Evolutionary conservation across 352 stramenopile genomes (phyloP).

Genomic region (Phytopythium kandeliae): DNA sequence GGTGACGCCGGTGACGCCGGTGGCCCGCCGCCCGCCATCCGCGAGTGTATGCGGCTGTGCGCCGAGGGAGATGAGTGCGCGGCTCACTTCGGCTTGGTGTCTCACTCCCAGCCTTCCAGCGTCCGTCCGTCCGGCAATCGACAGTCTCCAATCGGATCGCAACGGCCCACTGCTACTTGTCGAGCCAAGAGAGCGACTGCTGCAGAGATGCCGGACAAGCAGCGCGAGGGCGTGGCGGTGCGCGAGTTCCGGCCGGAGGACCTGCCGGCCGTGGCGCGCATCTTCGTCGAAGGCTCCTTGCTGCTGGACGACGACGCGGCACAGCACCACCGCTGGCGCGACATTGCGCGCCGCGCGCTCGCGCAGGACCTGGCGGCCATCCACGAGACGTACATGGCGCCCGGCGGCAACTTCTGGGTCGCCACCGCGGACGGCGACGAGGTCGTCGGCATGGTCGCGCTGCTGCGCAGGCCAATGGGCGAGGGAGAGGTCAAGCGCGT

Average conservation of each 20-base stretch:
- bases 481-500: conserved; percentile 12
- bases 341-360: conserved; percentile 1
- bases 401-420: conserved; percentile 19
- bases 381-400: conserved; percentile 7
- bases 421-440: neutral
- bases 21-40: too few relatives aligned
- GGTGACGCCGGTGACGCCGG: neutral
- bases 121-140: too few relatives aligned
- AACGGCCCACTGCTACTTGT: too few relatives aligned
- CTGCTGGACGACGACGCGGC: conserved; percentile 8
- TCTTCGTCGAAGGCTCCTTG: conserved; percentile 7
- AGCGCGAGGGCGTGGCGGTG: neutral
- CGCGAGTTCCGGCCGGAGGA: conserved; percentile 8
- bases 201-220: neutral
- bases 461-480: neutral
- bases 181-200: too few relatives aligned
- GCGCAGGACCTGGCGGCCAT: conserved; percentile 8
- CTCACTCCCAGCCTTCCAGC: too few relatives aligned
- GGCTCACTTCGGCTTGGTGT: too few relatives aligned
- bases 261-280: conserved; percentile 5
- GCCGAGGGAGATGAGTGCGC: too few relatives aligned
- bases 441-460: conserved; percentile 10
- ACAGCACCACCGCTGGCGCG: conserved; percentile 6
- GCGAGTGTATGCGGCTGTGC: too few relatives aligned
- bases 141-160: too few relatives aligned